Percentiles rank a stretch among this genome's conserved stretches.
Conservation (phyloP, 495 filamentous ascomycete genomes). For the Diplogelasinospora grovesii region DNA sequence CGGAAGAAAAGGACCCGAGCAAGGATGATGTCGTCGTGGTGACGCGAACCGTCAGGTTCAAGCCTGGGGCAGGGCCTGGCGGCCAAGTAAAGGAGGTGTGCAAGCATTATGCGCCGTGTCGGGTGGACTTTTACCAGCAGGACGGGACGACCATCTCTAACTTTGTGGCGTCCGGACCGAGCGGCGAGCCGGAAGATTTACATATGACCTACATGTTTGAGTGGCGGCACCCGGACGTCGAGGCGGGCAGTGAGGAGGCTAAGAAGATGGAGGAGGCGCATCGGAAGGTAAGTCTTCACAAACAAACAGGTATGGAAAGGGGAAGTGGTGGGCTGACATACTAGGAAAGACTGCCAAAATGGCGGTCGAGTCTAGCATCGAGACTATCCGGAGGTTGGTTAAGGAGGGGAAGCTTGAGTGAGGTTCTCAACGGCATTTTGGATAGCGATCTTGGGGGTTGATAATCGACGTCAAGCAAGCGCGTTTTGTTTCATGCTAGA, state of each 20-base stretch:
- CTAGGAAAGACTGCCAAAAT: slow-evolving; percentile 27
- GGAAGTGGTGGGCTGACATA: too few species aligned
- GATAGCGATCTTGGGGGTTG: too few species aligned
- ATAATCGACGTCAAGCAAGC: too few species aligned
- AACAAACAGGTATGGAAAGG: too few species aligned
- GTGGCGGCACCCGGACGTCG: slow-evolving; percentile 27
- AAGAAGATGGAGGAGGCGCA: slow-evolving; percentile 22
- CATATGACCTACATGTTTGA: slow-evolving; percentile 36
- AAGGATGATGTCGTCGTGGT: slow-evolving; percentile 17
- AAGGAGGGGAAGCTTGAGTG: slow-evolving; percentile 24
- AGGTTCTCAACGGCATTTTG: too few species aligned
- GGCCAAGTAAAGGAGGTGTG: slow-evolving; percentile 19
- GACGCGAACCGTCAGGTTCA: slow-evolving; percentile 26
- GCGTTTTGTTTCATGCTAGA: too few species aligned
- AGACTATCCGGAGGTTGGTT: slow-evolving; percentile 29
- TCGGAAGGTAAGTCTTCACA: slow-evolving; percentile 23
- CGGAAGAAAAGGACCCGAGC: slow-evolving; percentile 3
- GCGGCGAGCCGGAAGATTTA: slow-evolving; percentile 20
- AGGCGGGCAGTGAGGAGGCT: slow-evolving; percentile 24
- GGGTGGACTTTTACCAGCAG: slow-evolving; percentile 32
- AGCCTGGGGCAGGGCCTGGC: slow-evolving; percentile 9
- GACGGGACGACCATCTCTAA: slow-evolving; percentile 33
- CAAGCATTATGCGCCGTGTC: slow-evolving; percentile 23
- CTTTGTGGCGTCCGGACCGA: slow-evolving; percentile 23
- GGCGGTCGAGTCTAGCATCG: slow-evolving; percentile 34